Evolutionary conservation across 768 basidiomycete species (phyloP), one percentile per base, ranked within the genome.

Genomic region (Strobilomyces echinocephalus): DNA sequence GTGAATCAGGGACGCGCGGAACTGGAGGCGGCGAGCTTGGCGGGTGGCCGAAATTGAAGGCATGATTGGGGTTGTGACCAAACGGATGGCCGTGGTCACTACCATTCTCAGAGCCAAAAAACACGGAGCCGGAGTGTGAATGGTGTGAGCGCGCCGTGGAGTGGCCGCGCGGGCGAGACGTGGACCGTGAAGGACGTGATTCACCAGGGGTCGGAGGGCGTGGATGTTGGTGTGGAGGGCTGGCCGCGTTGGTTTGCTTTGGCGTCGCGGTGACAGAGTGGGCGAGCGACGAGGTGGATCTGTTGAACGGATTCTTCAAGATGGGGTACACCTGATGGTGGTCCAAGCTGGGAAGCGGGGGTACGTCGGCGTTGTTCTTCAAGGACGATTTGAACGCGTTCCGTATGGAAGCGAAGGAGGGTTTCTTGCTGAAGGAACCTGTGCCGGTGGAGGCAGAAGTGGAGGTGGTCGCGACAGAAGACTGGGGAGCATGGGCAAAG

Each of bases 381-480:
- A 61, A 43, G 42, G 60, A 58, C 42, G 79, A 81, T 69, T 88
- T 92, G 78, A 93, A 91, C 4, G 90, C 89, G 65, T 91, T 91
- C 38, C 88, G 83, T 54, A 93, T 82, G 15, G 88, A 91, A 2
- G 90, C 90, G 55, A 93, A 91, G 0, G 90, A 92, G 3, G 87
- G 69, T 62, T 93, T 93, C 73, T 89, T 90, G 40, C 81, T 74
- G 63, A 90, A 87, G 1, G 82, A 75, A 34, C 46, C 49, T 8
- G 61, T 34, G 24, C 49, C 52, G 2, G 57, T 48, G 30, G 65
- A 67, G 0, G 41, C 49, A 3, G 60, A 52, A 0, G 65, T 69
- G 43, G 71, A 62, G 1, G 81, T 75, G 1, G 78, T 79, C 28
- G 81, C 79, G 39, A 89, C 76, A 6, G 88, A 91, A 4, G 87